Evolutionary conservation across 768 basidiomycete species (phyloP).

Genomic region (Rhodotorula taiwanensis): DNA sequence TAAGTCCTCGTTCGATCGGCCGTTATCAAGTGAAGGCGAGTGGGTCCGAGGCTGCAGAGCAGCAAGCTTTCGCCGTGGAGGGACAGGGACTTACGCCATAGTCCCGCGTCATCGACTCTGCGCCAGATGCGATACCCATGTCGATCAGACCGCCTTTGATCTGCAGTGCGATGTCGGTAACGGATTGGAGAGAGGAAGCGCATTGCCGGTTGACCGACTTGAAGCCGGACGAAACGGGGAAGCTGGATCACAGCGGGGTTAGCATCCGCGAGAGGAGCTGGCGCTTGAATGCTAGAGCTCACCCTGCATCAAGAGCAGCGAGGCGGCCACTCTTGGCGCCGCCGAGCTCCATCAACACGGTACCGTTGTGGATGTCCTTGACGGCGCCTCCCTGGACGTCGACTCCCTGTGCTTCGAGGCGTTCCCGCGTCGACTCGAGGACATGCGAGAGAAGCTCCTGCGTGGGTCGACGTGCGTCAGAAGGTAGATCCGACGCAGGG

Average conservation of each 20-base stretch:
- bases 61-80: too few species aligned
- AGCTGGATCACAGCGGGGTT: too few species aligned
- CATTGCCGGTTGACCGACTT: conserved; percentile 50
- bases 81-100: conserved; percentile 44
- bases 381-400: conserved; percentile 32
- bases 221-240: conserved; percentile 46
- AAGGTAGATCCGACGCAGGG: too few species aligned
- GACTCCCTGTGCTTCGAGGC: conserved; percentile 33
- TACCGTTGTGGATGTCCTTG: conserved; percentile 47
- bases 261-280: neutral
- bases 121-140: conserved; percentile 48
- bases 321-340: conserved; percentile 47
- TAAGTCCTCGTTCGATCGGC: neutral
- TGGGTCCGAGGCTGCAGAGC: too few species aligned
- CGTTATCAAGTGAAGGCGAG: neutral
- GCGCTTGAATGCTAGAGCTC: neutral
- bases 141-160: conserved; percentile 49
- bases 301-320: conserved; percentile 44
- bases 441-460: conserved; percentile 36
- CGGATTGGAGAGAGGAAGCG: conserved; percentile 47
- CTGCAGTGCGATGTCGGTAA: conserved; percentile 43
- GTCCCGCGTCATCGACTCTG: conserved; percentile 48
- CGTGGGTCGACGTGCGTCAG: neutral
- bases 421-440: conserved; percentile 16
- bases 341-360: conserved; percentile 46